Base-by-base conservation (phyloP, 2,329 filamentous ascomycete species). In the Fusarium decemcellulare region DNA sequence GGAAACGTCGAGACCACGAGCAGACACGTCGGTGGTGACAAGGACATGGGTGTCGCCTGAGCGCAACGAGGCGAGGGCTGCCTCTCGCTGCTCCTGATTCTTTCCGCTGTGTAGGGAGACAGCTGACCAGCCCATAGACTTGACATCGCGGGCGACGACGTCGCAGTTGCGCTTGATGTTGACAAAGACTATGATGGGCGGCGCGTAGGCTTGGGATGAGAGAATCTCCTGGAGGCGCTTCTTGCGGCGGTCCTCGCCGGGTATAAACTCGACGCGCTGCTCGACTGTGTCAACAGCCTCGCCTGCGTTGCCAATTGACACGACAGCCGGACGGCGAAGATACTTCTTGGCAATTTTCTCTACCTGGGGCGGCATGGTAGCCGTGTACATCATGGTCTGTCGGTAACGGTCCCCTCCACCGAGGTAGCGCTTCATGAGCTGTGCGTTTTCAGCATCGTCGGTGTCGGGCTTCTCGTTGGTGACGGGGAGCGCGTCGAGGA, bases 331-430 rank as follows among this genome's bases (percentile, higher is more conserved):
- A 12, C 96, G 90, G 1, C 95, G 92, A 15, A 98, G 89, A 77
- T 99, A 99, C 78, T 97, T 97, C 74, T 95, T 92, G n/a, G 96
- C 96, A 69, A 99, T 98, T 67, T 93, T 93, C 79, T 99, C 96
- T 15, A 99, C 93, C 0, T 93, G 90, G 0, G 93, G 84, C 2
- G 96, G 95, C 96, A 99, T 99, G 30, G 96, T 99, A 56, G 96
- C 96, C 70, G 96, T 98, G 89, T 98, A 99, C 96, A 99, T 99
- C 96, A 99, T 99, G 0, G 96, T 99, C 81, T 99, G 95, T 63
- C 96, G 87, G 83, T 98, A 98, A 23, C 92, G 88, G 75, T 94
- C 92, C 71, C 90, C 90, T 16, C 90, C 90, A 56, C 91, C 91
- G 2, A 97, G 83, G 74, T 92, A 92, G 61, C 89, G 87, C 73